Evolutionary conservation across 108 stramenopile genomes (phyloP), one percentile per base, ranked within the genome.

Genomic region (Craspedostauros australis): DNA sequence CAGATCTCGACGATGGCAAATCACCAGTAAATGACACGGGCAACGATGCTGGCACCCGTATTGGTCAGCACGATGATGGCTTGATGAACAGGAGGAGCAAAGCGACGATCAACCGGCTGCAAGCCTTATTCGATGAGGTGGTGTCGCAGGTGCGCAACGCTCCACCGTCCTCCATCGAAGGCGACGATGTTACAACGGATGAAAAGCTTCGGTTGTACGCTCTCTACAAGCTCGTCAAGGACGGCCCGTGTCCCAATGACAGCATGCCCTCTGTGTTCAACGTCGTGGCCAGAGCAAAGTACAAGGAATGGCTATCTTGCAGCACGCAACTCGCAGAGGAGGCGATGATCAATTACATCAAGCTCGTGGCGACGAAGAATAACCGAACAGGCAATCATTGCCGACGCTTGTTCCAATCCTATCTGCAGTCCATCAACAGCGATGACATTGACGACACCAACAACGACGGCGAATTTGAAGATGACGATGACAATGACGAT

Each of bases 171-270:
- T 14, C 42, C 16, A 20, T 11, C 21, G 42, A 11, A 23, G 32
- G 12, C 20, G 39, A n/a, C 16, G 37, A 4, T 18, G 0, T 41
- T 4, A 2, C 40, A 6, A 50, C 63, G 9, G 70, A 62, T 9
- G 54, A 54, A 11, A 75, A 74, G 41, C 50, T 84, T 29, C 62
- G 72, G 14, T 36, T 79, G 22, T 84, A 84, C 57, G 77, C 75
- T 7, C 50, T 75, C 12, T 84, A 71, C 72, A 84, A 84, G 62
- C 60, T 52, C 34, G 47, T 62, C 0, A 62, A 57, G 14, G 39
- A 52, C 12, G 62, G 72, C 27, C 44, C 50, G 9, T 42, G 32
- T 40, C 16, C 36, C 39, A 41, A 54, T 33, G 46, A 49, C 43
- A 38, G 20, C 3, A 37, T 36, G 4, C 75, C 82, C 4, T 55